A percentile compares a stretch with the other conserved stretches of the same genome.
phyloP scores from a whole-genome alignment of 768 basidiomycete genomes.

The Gymnopilus junonius region DNA sequence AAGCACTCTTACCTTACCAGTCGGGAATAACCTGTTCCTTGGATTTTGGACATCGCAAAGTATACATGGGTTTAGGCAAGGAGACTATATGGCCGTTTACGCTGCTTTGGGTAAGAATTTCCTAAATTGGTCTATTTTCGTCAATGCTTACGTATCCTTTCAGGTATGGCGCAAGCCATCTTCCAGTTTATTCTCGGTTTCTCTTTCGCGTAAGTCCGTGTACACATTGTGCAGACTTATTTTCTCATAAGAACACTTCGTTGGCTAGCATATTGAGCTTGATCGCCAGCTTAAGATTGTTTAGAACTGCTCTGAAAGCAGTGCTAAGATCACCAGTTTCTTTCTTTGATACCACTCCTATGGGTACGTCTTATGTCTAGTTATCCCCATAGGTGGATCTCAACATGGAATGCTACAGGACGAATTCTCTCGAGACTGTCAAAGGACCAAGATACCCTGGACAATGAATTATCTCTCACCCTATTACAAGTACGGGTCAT shows the following conservation, averaged over 20 bases:
- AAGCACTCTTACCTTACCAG: slow-evolving; percentile 40
- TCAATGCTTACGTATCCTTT: not conserved
- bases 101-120: slow-evolving; percentile 48
- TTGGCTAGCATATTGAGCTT: slow-evolving; percentile 37
- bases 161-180: slow-evolving; percentile 55
- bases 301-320: slow-evolving; percentile 54
- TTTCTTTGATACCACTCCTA: slow-evolving; percentile 78
- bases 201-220: slow-evolving; percentile 51
- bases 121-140: slow-evolving; percentile 17
- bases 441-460: slow-evolving; percentile 66
- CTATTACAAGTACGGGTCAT: slow-evolving; percentile 44
- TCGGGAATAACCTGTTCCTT: slow-evolving; percentile 70
- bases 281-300: slow-evolving; percentile 51
- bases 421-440: slow-evolving; percentile 63
- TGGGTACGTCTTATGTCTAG: slow-evolving; percentile 40
- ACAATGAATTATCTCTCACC: slow-evolving; percentile 51
- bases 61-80: slow-evolving; percentile 59
- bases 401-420: slow-evolving; percentile 36
- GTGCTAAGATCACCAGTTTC: slow-evolving; percentile 66
- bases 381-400: not conserved
- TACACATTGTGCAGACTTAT: not conserved
- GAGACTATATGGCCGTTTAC: slow-evolving; percentile 71
- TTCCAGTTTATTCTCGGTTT: slow-evolving; percentile 55
- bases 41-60: slow-evolving; percentile 70
- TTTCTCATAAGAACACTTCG: not conserved